Evolutionary conservation across 768 basidiomycete species (phyloP).

Genomic region (Tulasnella sp.): DNA sequence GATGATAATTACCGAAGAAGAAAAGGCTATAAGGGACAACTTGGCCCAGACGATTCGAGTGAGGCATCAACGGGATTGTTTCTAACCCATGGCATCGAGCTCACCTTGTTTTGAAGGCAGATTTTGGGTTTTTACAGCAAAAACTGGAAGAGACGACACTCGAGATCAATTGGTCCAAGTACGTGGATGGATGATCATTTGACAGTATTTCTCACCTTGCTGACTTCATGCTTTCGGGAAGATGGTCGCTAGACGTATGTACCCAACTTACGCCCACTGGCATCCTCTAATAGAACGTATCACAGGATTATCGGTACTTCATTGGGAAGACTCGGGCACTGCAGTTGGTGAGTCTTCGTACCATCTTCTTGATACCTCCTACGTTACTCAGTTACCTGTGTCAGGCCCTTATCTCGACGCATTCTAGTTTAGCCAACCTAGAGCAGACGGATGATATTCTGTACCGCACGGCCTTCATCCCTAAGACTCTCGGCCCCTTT

Average conservation of each 20-base stretch:
- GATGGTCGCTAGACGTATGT: slow-evolving; percentile 21
- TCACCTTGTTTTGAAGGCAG: slow-evolving; percentile 18
- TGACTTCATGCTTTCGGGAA: no score
- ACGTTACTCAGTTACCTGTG: neutral
- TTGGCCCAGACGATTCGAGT: slow-evolving; percentile 23
- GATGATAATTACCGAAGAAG: slow-evolving; percentile 24
- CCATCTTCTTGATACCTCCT: neutral
- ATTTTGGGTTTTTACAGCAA: slow-evolving; percentile 25
- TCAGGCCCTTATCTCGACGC: slow-evolving; percentile 21
- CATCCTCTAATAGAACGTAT: neutral
- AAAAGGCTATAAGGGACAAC: slow-evolving; percentile 22
- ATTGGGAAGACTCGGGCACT: slow-evolving; percentile 20
- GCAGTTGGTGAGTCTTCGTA: slow-evolving; percentile 16
- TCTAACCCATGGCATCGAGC: neutral
- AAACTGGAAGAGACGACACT: slow-evolving; percentile 22
- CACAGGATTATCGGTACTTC: slow-evolving; percentile 16
- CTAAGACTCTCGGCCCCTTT: slow-evolving; percentile 19
- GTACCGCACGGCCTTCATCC: slow-evolving; percentile 20
- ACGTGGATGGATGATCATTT: no score
- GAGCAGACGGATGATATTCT: slow-evolving; percentile 20
- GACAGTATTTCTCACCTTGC: no score
- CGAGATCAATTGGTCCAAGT: slow-evolving; percentile 25
- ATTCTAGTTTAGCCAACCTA: slow-evolving; percentile 19
- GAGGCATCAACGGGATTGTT: neutral
- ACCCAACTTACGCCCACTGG: neutral